These are phyloP conservation scores for Penicillium sp. DNA, from an alignment of 2,329 filamentous ascomycete species.

Conservation along the genomic window DNA sequence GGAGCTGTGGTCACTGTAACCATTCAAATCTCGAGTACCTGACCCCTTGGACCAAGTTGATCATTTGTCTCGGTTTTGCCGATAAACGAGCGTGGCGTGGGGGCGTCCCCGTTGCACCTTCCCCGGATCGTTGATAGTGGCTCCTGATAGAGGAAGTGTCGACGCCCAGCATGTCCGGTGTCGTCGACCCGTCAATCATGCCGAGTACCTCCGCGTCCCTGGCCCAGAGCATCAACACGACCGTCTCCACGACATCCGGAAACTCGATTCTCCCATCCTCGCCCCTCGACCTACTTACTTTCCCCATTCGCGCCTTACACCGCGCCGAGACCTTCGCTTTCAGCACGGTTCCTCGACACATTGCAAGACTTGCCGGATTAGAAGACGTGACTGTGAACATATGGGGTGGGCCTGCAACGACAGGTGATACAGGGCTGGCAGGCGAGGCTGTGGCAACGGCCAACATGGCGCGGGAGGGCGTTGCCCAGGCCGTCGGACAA, in stretches of 20 bases:
- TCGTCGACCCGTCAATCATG: conserved; percentile 17
- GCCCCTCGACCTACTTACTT: conserved; percentile 33
- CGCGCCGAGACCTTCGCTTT: conserved; percentile 38
- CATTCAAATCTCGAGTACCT: neutral
- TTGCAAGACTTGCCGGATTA: conserved; percentile 31
- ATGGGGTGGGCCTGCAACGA: conserved; percentile 19
- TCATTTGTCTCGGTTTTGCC: neutral
- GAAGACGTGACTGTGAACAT: conserved; percentile 26
- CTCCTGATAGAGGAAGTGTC: conserved; percentile 7
- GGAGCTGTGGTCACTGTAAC: conserved; percentile 17
- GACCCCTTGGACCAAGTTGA: neutral
- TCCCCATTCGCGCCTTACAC: conserved; percentile 39
- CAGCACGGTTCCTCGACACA: conserved; percentile 33
- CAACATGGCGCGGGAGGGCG: conserved; percentile 32
- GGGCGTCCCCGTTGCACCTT: conserved; percentile 16
- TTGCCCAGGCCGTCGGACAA: conserved; percentile 33
- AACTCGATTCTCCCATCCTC: conserved; percentile 27
- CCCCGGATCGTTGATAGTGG: conserved; percentile 20
- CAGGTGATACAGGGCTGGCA: conserved; percentile 20
- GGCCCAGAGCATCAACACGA: conserved; percentile 22
- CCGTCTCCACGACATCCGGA: conserved; percentile 16
- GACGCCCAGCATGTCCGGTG: conserved; percentile 26
- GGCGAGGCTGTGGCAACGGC: conserved; percentile 45
- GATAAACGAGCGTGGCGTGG: conserved; percentile 6
- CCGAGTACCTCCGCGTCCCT: conserved; percentile 23